Base-by-base conservation (phyloP, 75 land plant species). In the Gnetum montanum region DNA sequence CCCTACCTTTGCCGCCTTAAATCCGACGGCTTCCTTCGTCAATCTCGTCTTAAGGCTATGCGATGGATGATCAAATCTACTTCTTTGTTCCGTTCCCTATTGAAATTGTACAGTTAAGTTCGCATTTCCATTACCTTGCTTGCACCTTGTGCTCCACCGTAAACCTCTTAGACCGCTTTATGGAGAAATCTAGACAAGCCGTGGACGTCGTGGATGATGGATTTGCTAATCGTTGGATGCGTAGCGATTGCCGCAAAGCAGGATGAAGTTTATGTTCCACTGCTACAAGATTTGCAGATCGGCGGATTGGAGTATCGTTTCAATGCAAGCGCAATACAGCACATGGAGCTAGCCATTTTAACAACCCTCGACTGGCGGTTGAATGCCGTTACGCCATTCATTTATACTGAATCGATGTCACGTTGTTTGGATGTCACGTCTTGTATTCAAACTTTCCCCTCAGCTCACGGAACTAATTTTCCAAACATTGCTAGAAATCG, bases 161-260 rank as follows among this genome's bases (percentile, higher is more conserved):
- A 16, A 72, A 72, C 41, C 61, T 52, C 52, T 50, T 72, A 36
- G 75, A 72, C 38, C 75, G 75, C 13, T 72, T 59, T 36, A 20
- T 72, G 8, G 70, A 64, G 15, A 59, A 44, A 2, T n/a, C n/a
- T n/a, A n/a, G n/a, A n/a, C n/a, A 33, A 61, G 63, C 38, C 35
- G 6, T 65, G 62, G 68, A 65, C 43, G 35, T 34, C 43, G 12
- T 74, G 77, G 77, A 70, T 63, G 75, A 19, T 59, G 23, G 62
- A 70, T 36, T 61, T 71, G 8, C 37, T 71, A 33, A 19, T 68
- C 27, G 62, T 64, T 4, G 77, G 76, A 31, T 74, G 77, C 49
- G 35, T 74, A 34, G 70, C 77, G 7, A 22, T 71, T 18, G 77
- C 77, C 15, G 77, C 77, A 15, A 74, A 74, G 57, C 65, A 63